Evolutionary conservation across 495 filamentous ascomycete genomes (phyloP).

Genomic region (Neurospora sp.): DNA sequence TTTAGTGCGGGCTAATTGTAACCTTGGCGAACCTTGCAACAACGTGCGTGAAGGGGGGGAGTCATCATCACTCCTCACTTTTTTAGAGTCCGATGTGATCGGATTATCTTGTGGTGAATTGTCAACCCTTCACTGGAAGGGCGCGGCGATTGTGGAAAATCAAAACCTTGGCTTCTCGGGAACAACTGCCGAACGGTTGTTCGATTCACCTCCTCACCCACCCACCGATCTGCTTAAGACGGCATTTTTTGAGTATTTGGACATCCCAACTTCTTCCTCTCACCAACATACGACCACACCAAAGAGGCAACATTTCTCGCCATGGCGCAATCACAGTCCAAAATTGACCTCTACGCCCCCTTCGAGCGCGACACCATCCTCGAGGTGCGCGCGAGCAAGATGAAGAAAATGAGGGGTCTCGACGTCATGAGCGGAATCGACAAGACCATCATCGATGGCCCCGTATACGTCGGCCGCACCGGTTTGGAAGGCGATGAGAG

Average conservation of each 20-base stretch:
- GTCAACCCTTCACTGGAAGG: not conserved
- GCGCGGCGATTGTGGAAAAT: not conserved
- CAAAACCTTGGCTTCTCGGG: not conserved
- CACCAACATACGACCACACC: not conserved
- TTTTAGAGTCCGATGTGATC: not conserved
- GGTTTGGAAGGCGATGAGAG: conserved; percentile 48
- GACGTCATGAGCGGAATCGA: conserved; percentile 41
- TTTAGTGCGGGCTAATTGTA: not conserved
- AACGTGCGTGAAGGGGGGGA: not conserved
- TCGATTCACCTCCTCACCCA: not conserved
- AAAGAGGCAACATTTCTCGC: not conserved
- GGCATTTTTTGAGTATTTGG: not conserved
- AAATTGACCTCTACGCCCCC: conserved; percentile 30
- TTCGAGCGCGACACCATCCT: conserved; percentile 35
- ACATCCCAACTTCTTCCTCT: not conserved
- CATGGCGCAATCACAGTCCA: conserved; percentile 11
- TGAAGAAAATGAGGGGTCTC: conserved; percentile 37
- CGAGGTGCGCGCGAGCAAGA: conserved; percentile 42
- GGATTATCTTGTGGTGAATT: not conserved
- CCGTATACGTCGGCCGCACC: conserved; percentile 30
- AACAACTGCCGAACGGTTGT: not conserved
- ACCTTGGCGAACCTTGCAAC: not conserved
- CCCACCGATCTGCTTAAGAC: not conserved
- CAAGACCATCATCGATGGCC: conserved; percentile 30
- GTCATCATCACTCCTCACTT: not conserved